phyloP scores from a whole-genome alignment of 1,284 basidiomycete species.

The Microbotryomycetes sp. region DNA sequence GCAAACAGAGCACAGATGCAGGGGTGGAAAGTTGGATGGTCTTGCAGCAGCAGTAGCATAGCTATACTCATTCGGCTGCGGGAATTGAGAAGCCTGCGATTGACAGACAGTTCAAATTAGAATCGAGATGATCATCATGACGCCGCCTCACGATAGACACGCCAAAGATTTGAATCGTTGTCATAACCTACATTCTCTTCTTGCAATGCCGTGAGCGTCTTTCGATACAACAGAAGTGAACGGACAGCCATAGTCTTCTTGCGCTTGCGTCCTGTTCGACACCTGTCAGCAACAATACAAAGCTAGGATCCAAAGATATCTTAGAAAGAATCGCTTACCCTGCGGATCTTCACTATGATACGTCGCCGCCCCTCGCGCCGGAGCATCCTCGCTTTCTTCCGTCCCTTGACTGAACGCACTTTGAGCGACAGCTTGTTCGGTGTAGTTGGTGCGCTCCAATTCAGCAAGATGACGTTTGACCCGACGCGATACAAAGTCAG shows the following conservation, averaged over 20 bases:
- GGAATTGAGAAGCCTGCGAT: constrained; percentile 42
- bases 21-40: constrained; percentile 50
- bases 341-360: constrained; percentile 47
- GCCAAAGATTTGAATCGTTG: not conserved
- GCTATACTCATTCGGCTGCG: constrained; percentile 51
- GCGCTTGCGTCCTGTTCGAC: constrained; percentile 32
- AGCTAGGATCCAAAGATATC: too few species aligned
- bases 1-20: constrained; percentile 59
- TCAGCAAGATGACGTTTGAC: constrained; percentile 69
- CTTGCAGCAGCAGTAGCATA: constrained; percentile 56
- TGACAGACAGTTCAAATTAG: not conserved
- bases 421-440: constrained; percentile 52
- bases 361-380: constrained; percentile 43
- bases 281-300: too few species aligned
- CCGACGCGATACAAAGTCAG: constrained; percentile 63
- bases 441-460: constrained; percentile 73
- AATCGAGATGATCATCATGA: not conserved
- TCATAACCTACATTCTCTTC: constrained; percentile 62
- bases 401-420: constrained; percentile 35
- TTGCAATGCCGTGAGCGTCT: constrained; percentile 60
- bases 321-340: constrained; percentile 40
- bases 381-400: constrained; percentile 43
- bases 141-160: not conserved
- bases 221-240: constrained; percentile 68
- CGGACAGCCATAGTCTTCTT: constrained; percentile 72